Evolutionary conservation across 768 basidiomycete species (phyloP).

Genomic region (Tricholoma sp.): DNA sequence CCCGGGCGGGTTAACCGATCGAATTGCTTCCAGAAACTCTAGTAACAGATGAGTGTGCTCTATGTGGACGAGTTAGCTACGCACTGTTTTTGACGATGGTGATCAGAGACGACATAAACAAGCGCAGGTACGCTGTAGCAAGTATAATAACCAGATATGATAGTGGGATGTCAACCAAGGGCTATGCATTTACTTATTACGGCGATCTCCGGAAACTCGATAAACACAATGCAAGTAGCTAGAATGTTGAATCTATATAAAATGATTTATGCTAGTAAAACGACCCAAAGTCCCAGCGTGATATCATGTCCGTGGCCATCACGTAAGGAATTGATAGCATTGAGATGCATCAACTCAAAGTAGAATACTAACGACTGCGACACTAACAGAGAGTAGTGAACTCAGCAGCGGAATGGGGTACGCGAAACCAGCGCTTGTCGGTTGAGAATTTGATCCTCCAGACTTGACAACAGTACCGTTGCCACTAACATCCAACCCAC

Average conservation of each 20-base stretch:
- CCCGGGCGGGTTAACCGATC: slow-evolving; percentile 79
- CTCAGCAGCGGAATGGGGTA: slow-evolving; percentile 9
- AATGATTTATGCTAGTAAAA: slow-evolving; percentile 1
- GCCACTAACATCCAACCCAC: slow-evolving; percentile 34
- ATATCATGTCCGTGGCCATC: slow-evolving; percentile 10
- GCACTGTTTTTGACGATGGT: slow-evolving; percentile 39
- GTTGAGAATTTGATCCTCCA: background rate
- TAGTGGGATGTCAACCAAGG: background rate
- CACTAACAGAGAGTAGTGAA: slow-evolving; percentile 7
- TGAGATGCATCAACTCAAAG: slow-evolving; percentile 3
- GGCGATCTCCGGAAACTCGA: slow-evolving; percentile 13
- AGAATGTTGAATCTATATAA: background rate
- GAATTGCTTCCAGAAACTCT: slow-evolving; percentile 87
- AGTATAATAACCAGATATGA: background rate
- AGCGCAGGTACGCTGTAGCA: slow-evolving; percentile 1
- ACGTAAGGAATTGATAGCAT: slow-evolving; percentile 6
- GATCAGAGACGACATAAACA: slow-evolving; percentile 36
- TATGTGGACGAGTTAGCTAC: no score
- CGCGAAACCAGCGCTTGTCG: slow-evolving; percentile 4
- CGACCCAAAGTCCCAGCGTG: slow-evolving; percentile 9
- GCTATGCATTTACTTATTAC: slow-evolving; percentile 2
- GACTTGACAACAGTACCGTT: slow-evolving; percentile 29
- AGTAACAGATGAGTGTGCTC: slow-evolving; percentile 8
- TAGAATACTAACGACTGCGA: slow-evolving; percentile 6
- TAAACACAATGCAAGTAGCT: background rate